Evolutionary conservation across 768 basidiomycete species (phyloP).

Genomic region (Serendipita indica): DNA sequence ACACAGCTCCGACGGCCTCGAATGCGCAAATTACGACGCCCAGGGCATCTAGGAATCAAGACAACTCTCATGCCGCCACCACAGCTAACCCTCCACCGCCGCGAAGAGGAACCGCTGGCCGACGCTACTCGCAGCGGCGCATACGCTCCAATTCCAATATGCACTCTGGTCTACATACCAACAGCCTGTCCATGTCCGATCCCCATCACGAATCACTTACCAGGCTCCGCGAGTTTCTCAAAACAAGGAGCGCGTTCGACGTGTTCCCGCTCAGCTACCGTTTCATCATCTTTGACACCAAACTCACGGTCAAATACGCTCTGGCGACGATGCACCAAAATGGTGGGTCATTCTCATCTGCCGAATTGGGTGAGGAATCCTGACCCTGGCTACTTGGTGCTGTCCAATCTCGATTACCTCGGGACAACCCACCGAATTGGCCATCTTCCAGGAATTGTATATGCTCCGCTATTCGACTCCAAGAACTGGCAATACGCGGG

Average conservation of each 20-base stretch:
- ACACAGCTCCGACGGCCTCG: no score
- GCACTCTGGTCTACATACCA: neutral
- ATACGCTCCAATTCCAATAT: neutral
- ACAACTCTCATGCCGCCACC: neutral
- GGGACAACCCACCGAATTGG: neutral
- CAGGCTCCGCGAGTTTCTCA: slow-evolving; percentile 26
- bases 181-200: no score
- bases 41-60: neutral
- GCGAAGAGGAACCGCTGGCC: neutral
- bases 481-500: slow-evolving; percentile 32
- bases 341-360: slow-evolving; percentile 20
- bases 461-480: slow-evolving; percentile 34
- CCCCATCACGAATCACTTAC: neutral
- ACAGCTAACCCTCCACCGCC: neutral
- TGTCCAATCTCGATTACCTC: neutral
- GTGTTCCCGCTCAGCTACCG: slow-evolving; percentile 34
- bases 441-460: slow-evolving; percentile 27
- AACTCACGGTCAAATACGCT: slow-evolving; percentile 32
- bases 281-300: slow-evolving; percentile 33
- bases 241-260: slow-evolving; percentile 29
- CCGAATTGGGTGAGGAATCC: neutral
- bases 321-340: slow-evolving; percentile 26
- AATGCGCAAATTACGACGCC: no score
- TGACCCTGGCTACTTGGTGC: neutral
- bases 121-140: neutral